A percentile compares a stretch with the other conserved stretches of the same genome.
phyloP scores from a whole-genome alignment of 139 green algal genomes.

The Pycnococcus provasolii region DNA sequence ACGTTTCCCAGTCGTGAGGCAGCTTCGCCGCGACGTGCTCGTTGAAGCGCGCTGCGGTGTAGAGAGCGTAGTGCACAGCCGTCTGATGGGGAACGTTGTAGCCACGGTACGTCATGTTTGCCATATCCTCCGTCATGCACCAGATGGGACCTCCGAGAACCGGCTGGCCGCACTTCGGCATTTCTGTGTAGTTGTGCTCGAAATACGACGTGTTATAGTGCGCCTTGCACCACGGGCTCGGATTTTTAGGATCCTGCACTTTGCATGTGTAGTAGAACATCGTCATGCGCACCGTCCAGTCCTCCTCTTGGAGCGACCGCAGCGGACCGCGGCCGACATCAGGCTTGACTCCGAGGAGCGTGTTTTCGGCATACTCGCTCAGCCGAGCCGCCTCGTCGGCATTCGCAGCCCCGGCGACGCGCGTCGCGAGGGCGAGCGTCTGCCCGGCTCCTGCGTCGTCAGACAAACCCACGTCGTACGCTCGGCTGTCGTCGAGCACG shows the following conservation, averaged over 20 bases:
- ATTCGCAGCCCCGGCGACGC: background rate
- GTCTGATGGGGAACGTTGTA: conserved; percentile 26
- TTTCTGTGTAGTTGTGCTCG: conserved; percentile 5
- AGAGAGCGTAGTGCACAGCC: conserved; percentile 11
- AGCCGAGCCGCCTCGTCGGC: conserved; percentile 1
- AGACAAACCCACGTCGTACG: conserved; percentile 18
- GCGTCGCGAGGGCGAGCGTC: conserved; percentile 5
- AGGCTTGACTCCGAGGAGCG: conserved; percentile 9
- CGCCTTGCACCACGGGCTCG: background rate
- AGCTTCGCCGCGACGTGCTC: background rate
- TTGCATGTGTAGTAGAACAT: conserved; percentile 11
- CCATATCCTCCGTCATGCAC: conserved; percentile 1
- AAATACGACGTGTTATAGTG: too few species aligned
- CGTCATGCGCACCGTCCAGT: conserved; percentile 1
- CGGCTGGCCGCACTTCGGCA: background rate
- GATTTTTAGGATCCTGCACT: background rate
- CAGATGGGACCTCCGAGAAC: conserved; percentile 9
- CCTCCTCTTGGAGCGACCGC: background rate
- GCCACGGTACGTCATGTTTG: background rate
- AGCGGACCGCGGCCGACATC: conserved; percentile 1
- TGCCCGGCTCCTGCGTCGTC: conserved; percentile 16
- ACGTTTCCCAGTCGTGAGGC: background rate
- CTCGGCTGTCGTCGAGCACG: conserved; percentile 11
- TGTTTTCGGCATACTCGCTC: conserved; percentile 12
- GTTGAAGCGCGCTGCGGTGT: background rate